Evolutionary conservation across 345 rosid species (phyloP).

Genomic region (Heritiera fomes): DNA sequence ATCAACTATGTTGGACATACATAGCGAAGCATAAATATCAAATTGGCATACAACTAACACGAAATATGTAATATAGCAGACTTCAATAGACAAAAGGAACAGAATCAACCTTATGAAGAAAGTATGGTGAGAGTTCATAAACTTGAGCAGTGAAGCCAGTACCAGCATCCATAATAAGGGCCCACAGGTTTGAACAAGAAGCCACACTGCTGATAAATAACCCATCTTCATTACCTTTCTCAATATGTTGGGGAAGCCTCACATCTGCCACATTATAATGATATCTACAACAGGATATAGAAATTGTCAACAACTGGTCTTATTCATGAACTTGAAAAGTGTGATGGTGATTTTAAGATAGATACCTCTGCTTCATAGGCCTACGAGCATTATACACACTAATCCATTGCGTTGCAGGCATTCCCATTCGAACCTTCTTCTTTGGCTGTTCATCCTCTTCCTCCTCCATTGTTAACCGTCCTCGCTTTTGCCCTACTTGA

Average conservation of each 20-base stretch:
- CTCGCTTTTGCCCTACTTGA: conserved; percentile 96
- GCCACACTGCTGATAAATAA: conserved; percentile 87
- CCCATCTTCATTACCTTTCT: conserved; percentile 87
- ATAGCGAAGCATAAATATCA: not conserved
- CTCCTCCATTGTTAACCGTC: conserved; percentile 78
- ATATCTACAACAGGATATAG: conserved; percentile 51
- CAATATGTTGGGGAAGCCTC: conserved; percentile 78
- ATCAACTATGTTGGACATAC: not conserved
- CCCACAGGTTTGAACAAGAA: conserved; percentile 88
- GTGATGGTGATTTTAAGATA: conserved; percentile 7
- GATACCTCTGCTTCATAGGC: conserved; percentile 92
- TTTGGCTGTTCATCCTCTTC: conserved; percentile 96
- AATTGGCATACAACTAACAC: not conserved
- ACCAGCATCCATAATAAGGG: conserved; percentile 94
- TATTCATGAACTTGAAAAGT: conserved; percentile 15
- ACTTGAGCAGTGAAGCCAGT: conserved; percentile 80
- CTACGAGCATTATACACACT: conserved; percentile 93
- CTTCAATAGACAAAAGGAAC: conserved; percentile 18
- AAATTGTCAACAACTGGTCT: conserved; percentile 22
- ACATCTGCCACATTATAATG: conserved; percentile 87
- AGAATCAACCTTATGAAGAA: conserved; percentile 76
- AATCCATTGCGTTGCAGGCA: conserved; percentile 98
- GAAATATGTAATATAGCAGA: not conserved
- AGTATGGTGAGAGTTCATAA: conserved; percentile 72
- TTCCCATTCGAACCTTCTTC: conserved; percentile 90